These are phyloP conservation scores for Linnemannia exigua DNA, from an alignment of 192 early-diverging fungal genomes.

Conservation along the genomic window DNA sequence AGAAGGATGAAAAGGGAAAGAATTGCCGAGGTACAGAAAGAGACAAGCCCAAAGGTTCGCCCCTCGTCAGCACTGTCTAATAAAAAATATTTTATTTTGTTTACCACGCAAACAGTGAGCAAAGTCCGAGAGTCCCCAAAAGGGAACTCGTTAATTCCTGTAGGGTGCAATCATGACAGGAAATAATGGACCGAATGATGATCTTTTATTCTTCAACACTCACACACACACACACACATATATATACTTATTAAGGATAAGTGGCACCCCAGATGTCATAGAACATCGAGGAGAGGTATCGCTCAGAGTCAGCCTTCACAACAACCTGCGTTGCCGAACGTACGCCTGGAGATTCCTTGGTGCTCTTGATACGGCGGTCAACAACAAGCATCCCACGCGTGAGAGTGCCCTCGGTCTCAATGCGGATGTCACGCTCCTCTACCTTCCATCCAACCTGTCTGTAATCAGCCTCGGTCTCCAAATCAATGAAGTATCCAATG, in stretches of 20 bases:
- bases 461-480: constrained; percentile 42
- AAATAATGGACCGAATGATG: neutral
- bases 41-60: constrained; percentile 2
- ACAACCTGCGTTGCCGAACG: constrained; percentile 27
- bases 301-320: constrained; percentile 39
- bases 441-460: constrained; percentile 45
- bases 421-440: constrained; percentile 59
- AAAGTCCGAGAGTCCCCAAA: neutral
- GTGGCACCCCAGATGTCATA: constrained; percentile 41
- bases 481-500: constrained; percentile 55
- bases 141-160: neutral
- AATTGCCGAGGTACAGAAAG: constrained; percentile 15
- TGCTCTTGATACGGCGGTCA: constrained; percentile 40
- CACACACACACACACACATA: too few species aligned
- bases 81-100: constrained; percentile 17
- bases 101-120: neutral
- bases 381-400: constrained; percentile 62
- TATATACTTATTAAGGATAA: neutral
- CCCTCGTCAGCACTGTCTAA: neutral
- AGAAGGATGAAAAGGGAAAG: constrained; percentile 5
- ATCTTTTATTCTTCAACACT: too few species aligned
- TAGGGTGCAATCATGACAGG: neutral
- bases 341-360: constrained; percentile 25
- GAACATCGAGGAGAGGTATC: constrained; percentile 40
- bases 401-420: constrained; percentile 59